Evolutionary conservation across 1,284 basidiomycete genomes (phyloP).

Genomic region (Quambalaria eucalypti): DNA sequence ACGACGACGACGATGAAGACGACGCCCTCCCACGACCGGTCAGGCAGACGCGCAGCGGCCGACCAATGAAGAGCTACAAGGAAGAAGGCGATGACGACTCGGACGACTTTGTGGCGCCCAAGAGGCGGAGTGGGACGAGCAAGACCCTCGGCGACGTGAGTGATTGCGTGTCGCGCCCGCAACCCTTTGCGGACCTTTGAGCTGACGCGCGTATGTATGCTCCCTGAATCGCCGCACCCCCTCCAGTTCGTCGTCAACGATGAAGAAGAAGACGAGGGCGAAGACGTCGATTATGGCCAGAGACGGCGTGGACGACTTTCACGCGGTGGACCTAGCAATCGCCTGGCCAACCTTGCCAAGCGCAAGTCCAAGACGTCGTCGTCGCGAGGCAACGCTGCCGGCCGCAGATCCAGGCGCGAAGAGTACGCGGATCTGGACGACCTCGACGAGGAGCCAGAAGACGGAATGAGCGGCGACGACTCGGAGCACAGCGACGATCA

Average conservation of each 20-base stretch:
- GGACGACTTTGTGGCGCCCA: background rate
- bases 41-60: conserved; percentile 2
- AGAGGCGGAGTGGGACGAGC: conserved; percentile 4
- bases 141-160: conserved; percentile 7
- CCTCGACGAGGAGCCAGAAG: conserved; percentile 25
- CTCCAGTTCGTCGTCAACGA: conserved; percentile 32
- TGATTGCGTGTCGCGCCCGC: conserved; percentile 6
- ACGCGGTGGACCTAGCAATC: too few species aligned
- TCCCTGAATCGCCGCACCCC: background rate
- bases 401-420: background rate
- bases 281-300: conserved; percentile 20
- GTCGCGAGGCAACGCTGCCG: background rate
- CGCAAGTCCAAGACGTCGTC: background rate
- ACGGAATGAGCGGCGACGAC: too few species aligned
- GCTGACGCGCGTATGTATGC: background rate
- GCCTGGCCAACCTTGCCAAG: too few species aligned
- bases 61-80: background rate
- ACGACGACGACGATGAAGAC: conserved; percentile 1
- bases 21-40: background rate
- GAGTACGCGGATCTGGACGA: conserved; percentile 24
- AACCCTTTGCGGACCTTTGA: background rate
- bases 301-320: too few species aligned
- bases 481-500: conserved; percentile 4
- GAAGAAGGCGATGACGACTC: conserved; percentile 6
- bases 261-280: conserved; percentile 31